phyloP scores from a whole-genome alignment of 257 asterid genomes.

The Verbena officinalis region DNA sequence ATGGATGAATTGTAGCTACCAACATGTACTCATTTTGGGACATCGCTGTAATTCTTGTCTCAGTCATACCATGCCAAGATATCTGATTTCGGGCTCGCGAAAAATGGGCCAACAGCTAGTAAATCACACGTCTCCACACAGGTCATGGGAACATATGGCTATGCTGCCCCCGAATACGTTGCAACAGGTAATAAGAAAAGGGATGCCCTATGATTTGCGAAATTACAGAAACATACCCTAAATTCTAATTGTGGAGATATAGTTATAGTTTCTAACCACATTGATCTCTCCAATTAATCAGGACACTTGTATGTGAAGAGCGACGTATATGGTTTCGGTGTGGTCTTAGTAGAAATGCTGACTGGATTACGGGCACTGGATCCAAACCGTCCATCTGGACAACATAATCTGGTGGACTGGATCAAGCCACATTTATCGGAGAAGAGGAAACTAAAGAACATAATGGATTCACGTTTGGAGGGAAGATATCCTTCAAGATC shows the following conservation, averaged over 20 bases:
- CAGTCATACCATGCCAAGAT: slow-evolving; percentile 72
- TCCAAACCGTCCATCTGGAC: slow-evolving; percentile 50
- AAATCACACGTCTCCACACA: slow-evolving; percentile 69
- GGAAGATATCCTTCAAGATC: slow-evolving; percentile 67
- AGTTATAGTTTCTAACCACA: not conserved
- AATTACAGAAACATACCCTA: too few species aligned
- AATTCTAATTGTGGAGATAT: not conserved
- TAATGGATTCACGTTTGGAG: slow-evolving; percentile 61
- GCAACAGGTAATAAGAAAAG: slow-evolving; percentile 57
- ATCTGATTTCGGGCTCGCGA: slow-evolving; percentile 77
- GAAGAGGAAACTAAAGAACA: slow-evolving; percentile 58
- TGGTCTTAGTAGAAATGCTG: slow-evolving; percentile 67
- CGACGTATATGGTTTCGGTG: slow-evolving; percentile 76
- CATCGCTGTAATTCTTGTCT: slow-evolving; percentile 1
- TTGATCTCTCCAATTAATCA: slow-evolving; percentile 27
- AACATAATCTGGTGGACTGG: slow-evolving; percentile 64
- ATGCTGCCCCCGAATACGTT: slow-evolving; percentile 81
- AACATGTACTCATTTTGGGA: slow-evolving; percentile 13
- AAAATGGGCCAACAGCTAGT: slow-evolving; percentile 69
- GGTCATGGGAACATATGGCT: slow-evolving; percentile 79
- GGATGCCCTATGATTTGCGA: too few species aligned
- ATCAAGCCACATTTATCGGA: slow-evolving; percentile 61
- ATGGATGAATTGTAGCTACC: not conserved
- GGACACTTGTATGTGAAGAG: slow-evolving; percentile 78
- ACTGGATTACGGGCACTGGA: slow-evolving; percentile 70